Percentiles rank a stretch among this genome's conserved stretches.
Evolutionary conservation across 2,329 filamentous ascomycete genomes (phyloP).

Genomic region (Trichoderma semiorbis): DNA sequence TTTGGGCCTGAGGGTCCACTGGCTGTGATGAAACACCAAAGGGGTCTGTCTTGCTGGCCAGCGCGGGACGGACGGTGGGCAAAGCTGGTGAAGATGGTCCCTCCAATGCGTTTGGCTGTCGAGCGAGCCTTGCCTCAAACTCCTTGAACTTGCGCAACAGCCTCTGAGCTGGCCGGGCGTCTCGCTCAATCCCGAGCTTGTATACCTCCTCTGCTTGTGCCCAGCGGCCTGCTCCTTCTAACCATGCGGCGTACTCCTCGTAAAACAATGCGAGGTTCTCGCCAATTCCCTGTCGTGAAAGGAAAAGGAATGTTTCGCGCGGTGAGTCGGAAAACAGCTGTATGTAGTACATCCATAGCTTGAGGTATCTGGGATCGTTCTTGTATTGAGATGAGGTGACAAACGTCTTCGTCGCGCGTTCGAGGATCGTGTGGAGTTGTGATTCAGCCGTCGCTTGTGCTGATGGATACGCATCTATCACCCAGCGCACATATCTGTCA

Average conservation of each 20-base stretch:
- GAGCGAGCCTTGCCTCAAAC: conserved; percentile 76
- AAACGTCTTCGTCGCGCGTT: conserved; percentile 89
- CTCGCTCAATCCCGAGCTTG: conserved; percentile 80
- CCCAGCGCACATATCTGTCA: conserved; percentile 97
- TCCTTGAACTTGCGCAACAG: conserved; percentile 87
- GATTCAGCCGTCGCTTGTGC: conserved; percentile 89
- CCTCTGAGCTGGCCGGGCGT: conserved; percentile 77
- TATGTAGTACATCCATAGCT: conserved; percentile 92
- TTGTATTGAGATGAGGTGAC: conserved; percentile 83
- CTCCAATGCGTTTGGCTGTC: conserved; percentile 55
- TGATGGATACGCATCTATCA: conserved; percentile 88
- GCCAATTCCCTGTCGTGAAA: conserved; percentile 83
- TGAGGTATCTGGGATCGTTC: conserved; percentile 91
- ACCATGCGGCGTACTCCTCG: conserved; percentile 92
- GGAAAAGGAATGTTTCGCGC: conserved; percentile 85
- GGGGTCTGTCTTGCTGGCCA: conserved; percentile 82
- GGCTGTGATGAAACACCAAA: conserved; percentile 59
- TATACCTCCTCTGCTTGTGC: conserved; percentile 93
- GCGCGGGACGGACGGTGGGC: conserved; percentile 74
- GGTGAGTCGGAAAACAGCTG: conserved; percentile 89
- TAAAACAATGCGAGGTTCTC: conserved; percentile 88
- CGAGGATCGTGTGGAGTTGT: conserved; percentile 82
- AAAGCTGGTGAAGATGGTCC: conserved; percentile 84
- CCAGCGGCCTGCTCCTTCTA: conserved; percentile 82
- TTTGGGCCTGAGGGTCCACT: conserved; percentile 64